Conservation (phyloP, 306 rosid genomes). For the Ceratonia siliqua region DNA sequence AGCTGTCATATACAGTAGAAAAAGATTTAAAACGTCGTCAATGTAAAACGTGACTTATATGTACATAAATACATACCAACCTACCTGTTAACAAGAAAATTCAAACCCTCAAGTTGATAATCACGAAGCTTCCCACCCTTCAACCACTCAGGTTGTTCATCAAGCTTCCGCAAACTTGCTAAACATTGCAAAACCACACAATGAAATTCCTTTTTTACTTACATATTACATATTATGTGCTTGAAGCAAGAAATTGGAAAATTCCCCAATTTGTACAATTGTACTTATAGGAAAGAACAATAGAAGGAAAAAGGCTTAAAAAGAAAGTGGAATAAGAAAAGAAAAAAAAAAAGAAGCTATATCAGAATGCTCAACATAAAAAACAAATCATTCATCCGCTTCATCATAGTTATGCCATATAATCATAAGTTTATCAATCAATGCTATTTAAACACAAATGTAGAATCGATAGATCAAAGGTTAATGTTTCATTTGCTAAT, state of each 20-base stretch:
- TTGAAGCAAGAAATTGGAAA: background rate
- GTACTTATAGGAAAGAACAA: no score
- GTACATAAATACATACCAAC: background rate
- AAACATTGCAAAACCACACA: constrained; percentile 42
- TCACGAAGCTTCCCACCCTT: constrained; percentile 98
- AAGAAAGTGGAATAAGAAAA: no score
- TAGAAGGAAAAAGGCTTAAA: no score
- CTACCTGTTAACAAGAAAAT: constrained; percentile 99
- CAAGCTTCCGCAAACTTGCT: constrained; percentile 97
- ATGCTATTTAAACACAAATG: background rate
- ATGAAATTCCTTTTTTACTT: constrained; percentile 25
- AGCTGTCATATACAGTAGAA: constrained; percentile 57
- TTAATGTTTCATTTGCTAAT: background rate
- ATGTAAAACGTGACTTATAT: background rate
- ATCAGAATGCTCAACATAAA: no score
- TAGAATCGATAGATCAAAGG: background rate
- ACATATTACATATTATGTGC: background rate
- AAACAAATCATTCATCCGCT: no score
- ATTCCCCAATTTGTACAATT: background rate
- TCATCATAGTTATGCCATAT: no score
- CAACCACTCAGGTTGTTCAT: constrained; percentile 98
- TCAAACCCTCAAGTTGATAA: constrained; percentile 98
- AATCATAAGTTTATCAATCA: background rate
- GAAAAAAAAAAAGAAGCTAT: no score
- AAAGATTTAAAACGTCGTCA: constrained; percentile 39